Base-by-base conservation (phyloP, 2,329 filamentous ascomycete species). In the Penicillium paneum region DNA sequence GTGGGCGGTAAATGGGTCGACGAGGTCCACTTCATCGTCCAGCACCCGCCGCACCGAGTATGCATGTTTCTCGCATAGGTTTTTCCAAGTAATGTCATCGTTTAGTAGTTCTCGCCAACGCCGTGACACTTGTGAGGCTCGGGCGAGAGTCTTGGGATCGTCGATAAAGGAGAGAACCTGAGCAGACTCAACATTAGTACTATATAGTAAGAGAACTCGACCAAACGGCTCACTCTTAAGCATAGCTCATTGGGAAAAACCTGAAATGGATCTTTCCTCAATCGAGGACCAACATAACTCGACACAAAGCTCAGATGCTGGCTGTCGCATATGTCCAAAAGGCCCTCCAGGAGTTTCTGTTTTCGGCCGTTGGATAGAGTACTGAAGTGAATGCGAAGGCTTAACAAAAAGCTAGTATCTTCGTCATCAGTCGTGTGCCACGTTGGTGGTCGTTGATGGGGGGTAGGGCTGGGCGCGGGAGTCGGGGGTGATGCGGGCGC, bases 71-170 rank as follows among this genome's bases (percentile, higher is more conserved):
- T 95, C 91, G 71, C 93, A 97, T 19, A 99, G 81, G 58, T 94
- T 91, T 78, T 96, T 97, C 94, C 94, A 99, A 1, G 94, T 96
- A 76, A 97, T 92, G 72, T 99, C 94, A 72, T 99, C 94, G 69
- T 89, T 93, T 46, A 99, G 81, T 8, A 99, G 81, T 73, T 97
- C 92, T 59, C 90, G 84, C 94, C 94, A 99, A 71, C 92, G 84
- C 61, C 86, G 86, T 50, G 94, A 99, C n/a, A 99, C 94, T 72
- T 97, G 93, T 5, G 93, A 96, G 49, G 94, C 90, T 70, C 94
- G 84, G 36, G 92, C 93, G 43, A 99, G 81, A 3, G 95, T 95
- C 71, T 92, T 94, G 1, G 94, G 92, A 68, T 99, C 94, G 67
- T 99, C 94, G 68, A 99, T 93, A 71, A 96, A 99, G 40, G 93